Percentiles rank a stretch among this genome's conserved stretches.
Evolutionary conservation across 352 stramenopile species (phyloP).

Genomic region (Phytopythium delawarense): DNA sequence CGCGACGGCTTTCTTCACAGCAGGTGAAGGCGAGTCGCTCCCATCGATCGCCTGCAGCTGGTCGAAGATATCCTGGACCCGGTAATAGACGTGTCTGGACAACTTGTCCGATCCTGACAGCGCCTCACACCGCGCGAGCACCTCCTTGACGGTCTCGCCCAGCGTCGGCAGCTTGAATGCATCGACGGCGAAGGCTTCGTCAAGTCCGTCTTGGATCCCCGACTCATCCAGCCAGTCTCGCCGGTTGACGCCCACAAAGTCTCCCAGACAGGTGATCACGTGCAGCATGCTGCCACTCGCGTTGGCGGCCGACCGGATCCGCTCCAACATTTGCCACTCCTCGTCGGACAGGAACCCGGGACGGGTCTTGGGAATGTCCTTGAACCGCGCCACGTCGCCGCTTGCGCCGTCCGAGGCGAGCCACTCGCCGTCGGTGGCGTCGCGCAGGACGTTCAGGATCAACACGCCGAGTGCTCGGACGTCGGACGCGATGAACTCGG

Average conservation of each 20-base stretch:
- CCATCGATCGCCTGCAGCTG: neutral
- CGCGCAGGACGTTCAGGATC: conserved; percentile 3
- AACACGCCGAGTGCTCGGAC: neutral
- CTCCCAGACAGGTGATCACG: neutral
- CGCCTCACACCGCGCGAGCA: neutral
- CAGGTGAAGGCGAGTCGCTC: too few species aligned
- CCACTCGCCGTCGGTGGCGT: neutral
- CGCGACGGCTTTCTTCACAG: neutral
- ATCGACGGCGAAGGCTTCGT: neutral
- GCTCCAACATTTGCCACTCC: neutral
- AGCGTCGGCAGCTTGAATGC: neutral
- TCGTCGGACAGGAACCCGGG: neutral
- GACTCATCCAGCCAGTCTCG: neutral
- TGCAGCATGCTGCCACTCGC: neutral
- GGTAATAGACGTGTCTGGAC: neutral
- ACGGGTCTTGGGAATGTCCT: neutral
- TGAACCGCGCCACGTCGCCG: neutral
- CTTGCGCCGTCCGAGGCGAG: neutral
- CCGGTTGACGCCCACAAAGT: neutral
- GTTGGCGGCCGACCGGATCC: neutral
- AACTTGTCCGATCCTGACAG: neutral
- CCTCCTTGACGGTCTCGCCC: neutral
- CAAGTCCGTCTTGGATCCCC: neutral
- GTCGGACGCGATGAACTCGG: neutral
- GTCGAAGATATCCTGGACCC: neutral